Conservation (phyloP, 352 stramenopile genomes). For the Globisporangium cystogenes region DNA sequence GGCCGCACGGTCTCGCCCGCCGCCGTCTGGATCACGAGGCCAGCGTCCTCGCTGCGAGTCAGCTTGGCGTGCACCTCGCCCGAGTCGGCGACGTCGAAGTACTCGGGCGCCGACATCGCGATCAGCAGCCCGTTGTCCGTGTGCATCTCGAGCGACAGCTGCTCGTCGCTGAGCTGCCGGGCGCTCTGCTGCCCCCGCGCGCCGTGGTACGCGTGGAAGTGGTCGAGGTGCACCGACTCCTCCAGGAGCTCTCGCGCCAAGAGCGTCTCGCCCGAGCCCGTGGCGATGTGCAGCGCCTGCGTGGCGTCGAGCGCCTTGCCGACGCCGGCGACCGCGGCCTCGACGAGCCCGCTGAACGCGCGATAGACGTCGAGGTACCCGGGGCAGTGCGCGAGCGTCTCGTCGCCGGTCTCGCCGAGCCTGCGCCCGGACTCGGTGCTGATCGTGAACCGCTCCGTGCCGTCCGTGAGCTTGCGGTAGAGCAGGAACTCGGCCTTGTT, state of each 20-base stretch:
- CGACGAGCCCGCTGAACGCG: slow-evolving; percentile 48
- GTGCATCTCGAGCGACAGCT: slow-evolving; percentile 70
- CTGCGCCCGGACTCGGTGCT: slow-evolving; percentile 51
- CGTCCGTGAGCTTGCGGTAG: slow-evolving; percentile 57
- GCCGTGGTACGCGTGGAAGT: slow-evolving; percentile 76
- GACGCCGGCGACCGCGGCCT: slow-evolving; percentile 49
- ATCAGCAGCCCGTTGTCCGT: slow-evolving; percentile 76
- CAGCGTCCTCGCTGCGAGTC: slow-evolving; percentile 53
- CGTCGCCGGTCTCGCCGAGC: slow-evolving; percentile 26
- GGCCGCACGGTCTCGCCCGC: slow-evolving; percentile 52
- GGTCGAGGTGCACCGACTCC: slow-evolving; percentile 70
- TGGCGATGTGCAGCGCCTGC: slow-evolving; percentile 36
- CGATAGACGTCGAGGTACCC: slow-evolving; percentile 48
- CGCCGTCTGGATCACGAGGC: slow-evolving; percentile 56
- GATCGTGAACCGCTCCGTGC: slow-evolving; percentile 71
- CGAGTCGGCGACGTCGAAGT: slow-evolving; percentile 48
- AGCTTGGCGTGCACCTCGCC: slow-evolving; percentile 33
- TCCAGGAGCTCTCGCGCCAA: slow-evolving; percentile 50
- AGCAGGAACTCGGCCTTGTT: slow-evolving; percentile 60
- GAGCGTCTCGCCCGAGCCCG: slow-evolving; percentile 30
- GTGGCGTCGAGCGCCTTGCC: slow-evolving; percentile 53
- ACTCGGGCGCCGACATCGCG: slow-evolving; percentile 63
- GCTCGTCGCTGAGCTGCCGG: slow-evolving; percentile 17
- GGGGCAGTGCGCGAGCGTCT: slow-evolving; percentile 45
- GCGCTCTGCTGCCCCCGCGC: not conserved